A percentile compares a stretch with the other conserved stretches of the same genome.
Conservation (phyloP, 495 filamentous ascomycete genomes). For the Xylaria cubensis region DNA sequence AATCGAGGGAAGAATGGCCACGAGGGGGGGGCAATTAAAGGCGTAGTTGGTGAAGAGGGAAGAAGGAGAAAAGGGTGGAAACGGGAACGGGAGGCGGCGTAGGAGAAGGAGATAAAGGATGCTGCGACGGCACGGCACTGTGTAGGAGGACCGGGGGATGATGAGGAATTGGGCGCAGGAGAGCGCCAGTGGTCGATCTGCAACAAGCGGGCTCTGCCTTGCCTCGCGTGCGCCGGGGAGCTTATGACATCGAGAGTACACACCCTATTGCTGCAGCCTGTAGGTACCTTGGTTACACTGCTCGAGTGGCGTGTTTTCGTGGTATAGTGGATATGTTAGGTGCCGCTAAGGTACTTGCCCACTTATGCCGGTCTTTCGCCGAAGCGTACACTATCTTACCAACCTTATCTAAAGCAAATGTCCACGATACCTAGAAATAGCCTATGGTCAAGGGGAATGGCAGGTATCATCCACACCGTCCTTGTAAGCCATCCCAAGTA, state of each 20-base stretch:
- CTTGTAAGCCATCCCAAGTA: not conserved
- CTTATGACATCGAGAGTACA: not conserved
- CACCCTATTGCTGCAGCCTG: not conserved
- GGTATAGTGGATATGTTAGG: not conserved
- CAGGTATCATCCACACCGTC: not conserved
- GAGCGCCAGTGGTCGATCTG: conserved; percentile 1
- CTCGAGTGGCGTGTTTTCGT: not conserved
- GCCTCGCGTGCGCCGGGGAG: not conserved
- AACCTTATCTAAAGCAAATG: not conserved
- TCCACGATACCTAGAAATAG: not conserved
- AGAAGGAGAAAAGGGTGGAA: conserved; percentile 5
- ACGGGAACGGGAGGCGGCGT: not conserved
- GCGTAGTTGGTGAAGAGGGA: conserved; percentile 21
- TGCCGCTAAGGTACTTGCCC: not conserved
- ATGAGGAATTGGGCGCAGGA: conserved; percentile 11
- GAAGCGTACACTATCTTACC: not conserved
- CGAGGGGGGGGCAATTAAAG: conserved; percentile 4
- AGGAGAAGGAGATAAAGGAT: conserved; percentile 18
- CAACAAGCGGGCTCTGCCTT: not conserved
- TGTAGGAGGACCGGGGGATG: conserved; percentile 6
- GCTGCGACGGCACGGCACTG: not conserved
- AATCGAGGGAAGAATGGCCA: conserved; percentile 12
- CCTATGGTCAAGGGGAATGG: not conserved
- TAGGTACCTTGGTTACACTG: not conserved
- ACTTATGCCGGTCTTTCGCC: conserved; percentile 2